phyloP scores from a whole-genome alignment of 768 basidiomycete species.

The Russula griseocarnosa region DNA sequence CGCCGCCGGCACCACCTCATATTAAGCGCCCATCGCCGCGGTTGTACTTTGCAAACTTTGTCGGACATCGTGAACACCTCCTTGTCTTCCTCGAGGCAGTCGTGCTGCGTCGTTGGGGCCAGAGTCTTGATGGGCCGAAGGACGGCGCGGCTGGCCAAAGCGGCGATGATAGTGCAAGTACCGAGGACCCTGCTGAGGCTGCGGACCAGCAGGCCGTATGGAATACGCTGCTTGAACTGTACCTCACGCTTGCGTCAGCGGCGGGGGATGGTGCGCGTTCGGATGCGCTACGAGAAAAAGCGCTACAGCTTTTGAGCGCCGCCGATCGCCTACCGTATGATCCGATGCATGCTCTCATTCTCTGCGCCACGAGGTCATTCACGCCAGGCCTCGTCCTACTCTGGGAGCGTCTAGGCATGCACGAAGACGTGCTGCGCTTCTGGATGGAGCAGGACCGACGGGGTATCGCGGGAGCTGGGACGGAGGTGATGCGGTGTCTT shows the following conservation, averaged over 20 bases:
- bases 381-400: conserved; percentile 81
- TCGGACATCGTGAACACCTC: conserved; percentile 82
- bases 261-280: conserved; percentile 26
- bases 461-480: conserved; percentile 39
- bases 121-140: conserved; percentile 48
- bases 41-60: conserved; percentile 90
- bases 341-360: conserved; percentile 85
- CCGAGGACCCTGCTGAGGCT: conserved; percentile 38
- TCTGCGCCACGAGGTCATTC: conserved; percentile 82
- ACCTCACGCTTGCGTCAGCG: conserved; percentile 57
- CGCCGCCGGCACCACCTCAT: conserved; percentile 27
- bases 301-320: conserved; percentile 64
- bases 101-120: conserved; percentile 73
- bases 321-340: conserved; percentile 64
- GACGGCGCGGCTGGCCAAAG: conserved; percentile 22
- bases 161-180: conserved; percentile 23
- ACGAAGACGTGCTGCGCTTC: conserved; percentile 89
- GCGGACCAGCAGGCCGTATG: conserved; percentile 80
- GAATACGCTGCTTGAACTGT: conserved; percentile 94
- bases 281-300: conserved; percentile 52
- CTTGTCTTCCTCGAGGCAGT: conserved; percentile 86
- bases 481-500: conserved; percentile 63
- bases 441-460: conserved; percentile 73
- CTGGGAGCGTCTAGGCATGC: conserved; percentile 95
- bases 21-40: conserved; percentile 70